These are phyloP conservation scores for Dothidotthia symphoricarpi DNA, from an alignment of 2,329 filamentous ascomycete species.

Conservation along the genomic window DNA sequence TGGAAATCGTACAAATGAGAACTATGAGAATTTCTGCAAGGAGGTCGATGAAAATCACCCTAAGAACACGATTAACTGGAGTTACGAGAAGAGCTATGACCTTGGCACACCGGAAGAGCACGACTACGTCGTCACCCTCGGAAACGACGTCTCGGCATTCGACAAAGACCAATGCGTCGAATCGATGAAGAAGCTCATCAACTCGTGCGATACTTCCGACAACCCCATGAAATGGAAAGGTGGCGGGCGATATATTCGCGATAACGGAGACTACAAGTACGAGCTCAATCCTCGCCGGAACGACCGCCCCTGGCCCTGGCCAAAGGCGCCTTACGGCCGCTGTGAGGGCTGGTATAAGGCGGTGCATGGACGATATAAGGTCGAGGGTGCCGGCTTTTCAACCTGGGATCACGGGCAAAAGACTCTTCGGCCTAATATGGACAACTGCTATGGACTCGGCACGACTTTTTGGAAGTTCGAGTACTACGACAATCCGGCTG, in stretches of 20 bases:
- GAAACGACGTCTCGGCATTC: neutral
- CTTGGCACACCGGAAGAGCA: neutral
- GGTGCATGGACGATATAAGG: neutral
- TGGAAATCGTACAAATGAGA: neutral
- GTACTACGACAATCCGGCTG: neutral
- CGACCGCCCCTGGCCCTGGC: constrained; percentile 1
- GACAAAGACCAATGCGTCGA: constrained; percentile 1
- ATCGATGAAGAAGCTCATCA: constrained; percentile 1
- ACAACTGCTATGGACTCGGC: constrained; percentile 5
- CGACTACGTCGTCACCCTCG: neutral
- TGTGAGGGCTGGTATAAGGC: constrained; percentile 6
- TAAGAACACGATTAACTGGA: neutral
- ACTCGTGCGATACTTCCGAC: constrained; percentile 1
- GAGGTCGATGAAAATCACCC: neutral
- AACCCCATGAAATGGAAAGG: constrained; percentile 8
- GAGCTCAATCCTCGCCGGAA: constrained; percentile 3
- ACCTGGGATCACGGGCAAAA: constrained; percentile 2
- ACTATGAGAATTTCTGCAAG: neutral
- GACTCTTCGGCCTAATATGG: constrained; percentile 4
- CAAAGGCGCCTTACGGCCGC: neutral
- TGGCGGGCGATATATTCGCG: constrained; percentile 1
- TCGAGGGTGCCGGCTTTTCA: constrained; percentile 3
- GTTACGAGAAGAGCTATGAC: neutral
- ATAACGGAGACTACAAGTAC: constrained; percentile 1
- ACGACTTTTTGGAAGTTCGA: constrained; percentile 3